These are phyloP conservation scores for Lablab purpureus DNA, from an alignment of 306 rosid genomes.

Conservation along the genomic window DNA sequence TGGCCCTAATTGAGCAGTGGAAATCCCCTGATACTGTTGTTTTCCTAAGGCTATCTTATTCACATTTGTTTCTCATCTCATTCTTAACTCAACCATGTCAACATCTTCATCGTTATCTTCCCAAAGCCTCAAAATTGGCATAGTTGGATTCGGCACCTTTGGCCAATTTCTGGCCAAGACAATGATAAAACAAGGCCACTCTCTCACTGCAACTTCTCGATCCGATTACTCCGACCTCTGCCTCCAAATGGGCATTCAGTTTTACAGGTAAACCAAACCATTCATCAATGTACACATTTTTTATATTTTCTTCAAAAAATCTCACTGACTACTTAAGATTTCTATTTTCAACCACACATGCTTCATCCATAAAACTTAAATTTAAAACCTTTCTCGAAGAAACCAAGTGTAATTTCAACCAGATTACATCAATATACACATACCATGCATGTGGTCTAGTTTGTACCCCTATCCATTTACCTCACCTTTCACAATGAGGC, in stretches of 20 bases:
- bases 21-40: not conserved
- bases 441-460: too few relatives aligned
- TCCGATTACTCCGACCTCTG: conserved; percentile 63
- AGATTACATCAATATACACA: too few relatives aligned
- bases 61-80: too few relatives aligned
- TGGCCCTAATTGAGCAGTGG: not conserved
- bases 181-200: conserved; percentile 65
- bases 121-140: conserved; percentile 59
- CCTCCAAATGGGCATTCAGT: conserved; percentile 56
- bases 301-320: too few relatives aligned
- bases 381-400: too few relatives aligned
- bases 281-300: not conserved
- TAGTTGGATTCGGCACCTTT: conserved; percentile 69
- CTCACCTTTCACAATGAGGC: not conserved
- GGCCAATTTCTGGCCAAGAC: conserved; percentile 69
- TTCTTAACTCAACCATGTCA: conserved; percentile 34
- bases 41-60: not conserved
- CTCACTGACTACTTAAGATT: too few relatives aligned
- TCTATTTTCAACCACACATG: too few relatives aligned
- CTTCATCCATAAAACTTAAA: too few relatives aligned
- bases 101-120: conserved; percentile 15
- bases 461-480: not conserved
- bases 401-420: too few relatives aligned
- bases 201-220: conserved; percentile 60
- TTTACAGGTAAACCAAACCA: conserved; percentile 52